phyloP scores from a whole-genome alignment of 116 monocot genomes.

The Cymodocea nodosa region DNA sequence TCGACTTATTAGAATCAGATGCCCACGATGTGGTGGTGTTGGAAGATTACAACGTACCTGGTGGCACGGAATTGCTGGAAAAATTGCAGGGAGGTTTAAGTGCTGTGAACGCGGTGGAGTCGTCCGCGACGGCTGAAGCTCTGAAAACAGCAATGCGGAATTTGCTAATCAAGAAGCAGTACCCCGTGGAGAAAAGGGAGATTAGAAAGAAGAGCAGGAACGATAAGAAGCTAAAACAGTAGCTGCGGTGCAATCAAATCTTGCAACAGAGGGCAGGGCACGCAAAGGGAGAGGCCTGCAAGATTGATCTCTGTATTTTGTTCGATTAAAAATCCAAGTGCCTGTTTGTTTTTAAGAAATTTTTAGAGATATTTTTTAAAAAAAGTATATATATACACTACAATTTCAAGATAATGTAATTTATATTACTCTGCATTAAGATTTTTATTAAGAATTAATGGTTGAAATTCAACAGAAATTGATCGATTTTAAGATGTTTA shows the following conservation, averaged over 20 bases:
- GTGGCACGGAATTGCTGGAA: slow-evolving; percentile 44
- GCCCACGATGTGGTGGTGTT: slow-evolving; percentile 18
- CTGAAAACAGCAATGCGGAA: slow-evolving; percentile 55
- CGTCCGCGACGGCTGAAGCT: slow-evolving; percentile 33
- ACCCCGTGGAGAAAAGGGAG: slow-evolving; percentile 73
- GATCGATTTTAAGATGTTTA: too few species aligned
- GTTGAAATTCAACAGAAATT: too few species aligned
- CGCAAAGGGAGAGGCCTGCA: too few species aligned
- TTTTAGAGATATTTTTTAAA: too few species aligned
- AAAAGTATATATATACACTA: too few species aligned
- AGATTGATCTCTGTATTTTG: too few species aligned
- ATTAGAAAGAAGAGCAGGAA: slow-evolving; percentile 65
- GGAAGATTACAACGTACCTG: slow-evolving; percentile 42
- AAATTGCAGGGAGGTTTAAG: slow-evolving; percentile 62
- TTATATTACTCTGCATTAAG: too few species aligned
- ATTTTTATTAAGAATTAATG: too few species aligned
- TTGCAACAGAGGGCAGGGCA: too few species aligned
- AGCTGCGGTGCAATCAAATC: slow-evolving; percentile 1
- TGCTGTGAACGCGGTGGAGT: slow-evolving; percentile 24
- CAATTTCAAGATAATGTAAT: too few species aligned
- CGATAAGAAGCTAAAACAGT: slow-evolving; percentile 52
- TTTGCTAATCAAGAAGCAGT: slow-evolving; percentile 84
- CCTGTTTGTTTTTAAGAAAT: too few species aligned
- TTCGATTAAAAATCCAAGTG: too few species aligned
- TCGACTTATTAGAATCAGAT: not conserved